Evolutionary conservation across 164 flowering plant species (phyloP).

Genomic region (Stephania cephalantha): DNA sequence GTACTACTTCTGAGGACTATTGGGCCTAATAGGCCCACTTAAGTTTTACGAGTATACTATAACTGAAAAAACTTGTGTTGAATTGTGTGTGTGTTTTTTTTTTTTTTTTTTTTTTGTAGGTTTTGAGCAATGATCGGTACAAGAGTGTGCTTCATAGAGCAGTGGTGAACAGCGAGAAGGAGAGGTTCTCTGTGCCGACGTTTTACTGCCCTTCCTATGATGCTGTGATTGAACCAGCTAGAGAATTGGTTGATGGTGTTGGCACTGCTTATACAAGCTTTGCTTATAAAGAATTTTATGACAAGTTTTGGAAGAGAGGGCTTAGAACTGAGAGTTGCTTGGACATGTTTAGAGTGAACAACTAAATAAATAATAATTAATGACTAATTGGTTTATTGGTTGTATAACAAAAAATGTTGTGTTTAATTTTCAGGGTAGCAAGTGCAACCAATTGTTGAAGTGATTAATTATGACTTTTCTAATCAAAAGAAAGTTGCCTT

Average conservation of each 20-base stretch:
- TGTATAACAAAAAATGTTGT: too few relatives aligned
- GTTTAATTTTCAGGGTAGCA: too few relatives aligned
- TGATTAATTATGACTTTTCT: too few relatives aligned
- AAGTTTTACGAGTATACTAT: too few relatives aligned
- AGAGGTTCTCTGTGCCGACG: slow-evolving; percentile 53
- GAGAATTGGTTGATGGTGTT: slow-evolving; percentile 18
- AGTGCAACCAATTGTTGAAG: too few relatives aligned
- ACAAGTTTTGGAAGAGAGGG: slow-evolving; percentile 43
- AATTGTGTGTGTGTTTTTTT: too few relatives aligned
- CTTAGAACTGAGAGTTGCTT: slow-evolving; percentile 31
- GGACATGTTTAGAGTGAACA: slow-evolving; percentile 28
- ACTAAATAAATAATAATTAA: too few relatives aligned
- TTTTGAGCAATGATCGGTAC: slow-evolving; percentile 53
- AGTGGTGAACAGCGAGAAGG: slow-evolving; percentile 40
- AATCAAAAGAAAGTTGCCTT: too few relatives aligned
- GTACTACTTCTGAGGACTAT: too few relatives aligned
- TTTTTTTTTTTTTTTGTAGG: slow-evolving; percentile 23
- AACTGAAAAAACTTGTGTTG: too few relatives aligned
- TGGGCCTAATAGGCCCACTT: too few relatives aligned
- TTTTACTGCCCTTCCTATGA: slow-evolving; percentile 54
- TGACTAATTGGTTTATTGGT: too few relatives aligned
- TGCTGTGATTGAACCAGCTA: slow-evolving; percentile 41
- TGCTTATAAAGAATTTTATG: slow-evolving; percentile 34
- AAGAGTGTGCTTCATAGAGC: slow-evolving; percentile 64
- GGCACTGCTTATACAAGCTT: slow-evolving; percentile 34